Percentiles rank a stretch among this genome's conserved stretches.
Evolutionary conservation across 768 basidiomycete species (phyloP).

Genomic region (Leccinellum rugosiceps): DNA sequence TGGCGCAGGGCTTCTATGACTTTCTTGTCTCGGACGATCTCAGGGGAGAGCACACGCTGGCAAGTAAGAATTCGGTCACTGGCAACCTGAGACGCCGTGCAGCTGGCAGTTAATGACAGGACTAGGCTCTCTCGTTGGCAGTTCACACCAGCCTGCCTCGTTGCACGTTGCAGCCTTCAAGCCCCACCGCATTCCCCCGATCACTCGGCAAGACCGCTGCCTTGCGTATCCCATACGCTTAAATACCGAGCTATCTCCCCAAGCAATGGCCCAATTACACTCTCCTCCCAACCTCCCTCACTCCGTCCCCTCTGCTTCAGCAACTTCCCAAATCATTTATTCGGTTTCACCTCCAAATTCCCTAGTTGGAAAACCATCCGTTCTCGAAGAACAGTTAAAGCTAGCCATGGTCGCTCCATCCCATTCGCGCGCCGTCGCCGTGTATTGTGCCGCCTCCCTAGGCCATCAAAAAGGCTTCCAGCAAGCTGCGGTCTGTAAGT

Average conservation of each 20-base stretch:
- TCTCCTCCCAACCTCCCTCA: constrained; percentile 5
- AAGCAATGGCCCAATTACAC: constrained; percentile 11
- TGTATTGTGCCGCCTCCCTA: constrained; percentile 78
- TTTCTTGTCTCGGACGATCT: background rate
- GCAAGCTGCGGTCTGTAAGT: constrained; percentile 69
- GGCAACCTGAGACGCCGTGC: background rate
- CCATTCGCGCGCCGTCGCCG: constrained; percentile 52
- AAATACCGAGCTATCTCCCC: constrained; percentile 18
- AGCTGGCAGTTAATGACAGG: background rate
- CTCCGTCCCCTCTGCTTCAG: background rate
- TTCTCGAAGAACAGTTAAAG: constrained; percentile 10
- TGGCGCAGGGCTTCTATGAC: background rate
- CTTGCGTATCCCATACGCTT: constrained; percentile 16
- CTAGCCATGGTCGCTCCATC: constrained; percentile 30
- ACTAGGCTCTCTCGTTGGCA: background rate
- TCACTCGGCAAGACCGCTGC: constrained; percentile 6
- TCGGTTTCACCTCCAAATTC: background rate
- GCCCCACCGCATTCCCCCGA: constrained; percentile 8
- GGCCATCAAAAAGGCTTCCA: constrained; percentile 62
- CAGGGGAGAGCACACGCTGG: background rate
- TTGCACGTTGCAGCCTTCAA: constrained; percentile 22
- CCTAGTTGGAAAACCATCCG: background rate
- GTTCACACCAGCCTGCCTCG: constrained; percentile 15
- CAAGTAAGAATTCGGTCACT: background rate
- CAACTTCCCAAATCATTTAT: background rate